Conservation (phyloP, 305 asterid species). For the Fraxinus floribunda region DNA sequence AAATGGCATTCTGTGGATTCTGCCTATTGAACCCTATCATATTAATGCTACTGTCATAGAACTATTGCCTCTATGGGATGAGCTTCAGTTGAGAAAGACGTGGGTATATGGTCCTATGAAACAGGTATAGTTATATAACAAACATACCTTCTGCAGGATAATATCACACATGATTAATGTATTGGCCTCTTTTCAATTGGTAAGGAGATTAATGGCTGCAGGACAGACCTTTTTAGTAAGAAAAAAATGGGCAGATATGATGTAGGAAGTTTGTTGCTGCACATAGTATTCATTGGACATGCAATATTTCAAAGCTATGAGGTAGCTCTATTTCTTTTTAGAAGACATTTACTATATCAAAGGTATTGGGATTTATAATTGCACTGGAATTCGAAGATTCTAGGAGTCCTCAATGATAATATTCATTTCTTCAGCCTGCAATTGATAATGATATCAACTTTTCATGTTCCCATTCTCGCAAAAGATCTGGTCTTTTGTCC, state of each 20-base stretch:
- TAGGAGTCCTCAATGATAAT: background rate
- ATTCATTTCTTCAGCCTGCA: background rate
- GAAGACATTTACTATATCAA: background rate
- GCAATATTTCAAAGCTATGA: background rate
- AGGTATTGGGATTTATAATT: background rate
- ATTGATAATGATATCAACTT: background rate
- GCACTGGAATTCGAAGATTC: background rate
- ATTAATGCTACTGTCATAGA: slow-evolving; percentile 8
- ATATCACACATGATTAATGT: slow-evolving; percentile 14
- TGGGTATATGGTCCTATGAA: background rate
- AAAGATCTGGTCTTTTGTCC: background rate
- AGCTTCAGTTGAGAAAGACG: slow-evolving; percentile 13
- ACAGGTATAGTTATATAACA: background rate
- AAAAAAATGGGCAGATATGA: background rate
- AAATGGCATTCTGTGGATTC: background rate
- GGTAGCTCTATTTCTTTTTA: background rate
- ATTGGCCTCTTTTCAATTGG: background rate
- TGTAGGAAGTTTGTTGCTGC: background rate
- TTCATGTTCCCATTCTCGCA: background rate
- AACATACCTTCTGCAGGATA: slow-evolving; percentile 5
- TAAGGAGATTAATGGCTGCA: background rate
- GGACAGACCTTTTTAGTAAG: background rate
- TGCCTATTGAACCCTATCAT: background rate
- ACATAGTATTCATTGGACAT: background rate
- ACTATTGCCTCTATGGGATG: background rate